phyloP scores from a whole-genome alignment of 768 basidiomycete genomes.

The Tricholoma terreum region DNA sequence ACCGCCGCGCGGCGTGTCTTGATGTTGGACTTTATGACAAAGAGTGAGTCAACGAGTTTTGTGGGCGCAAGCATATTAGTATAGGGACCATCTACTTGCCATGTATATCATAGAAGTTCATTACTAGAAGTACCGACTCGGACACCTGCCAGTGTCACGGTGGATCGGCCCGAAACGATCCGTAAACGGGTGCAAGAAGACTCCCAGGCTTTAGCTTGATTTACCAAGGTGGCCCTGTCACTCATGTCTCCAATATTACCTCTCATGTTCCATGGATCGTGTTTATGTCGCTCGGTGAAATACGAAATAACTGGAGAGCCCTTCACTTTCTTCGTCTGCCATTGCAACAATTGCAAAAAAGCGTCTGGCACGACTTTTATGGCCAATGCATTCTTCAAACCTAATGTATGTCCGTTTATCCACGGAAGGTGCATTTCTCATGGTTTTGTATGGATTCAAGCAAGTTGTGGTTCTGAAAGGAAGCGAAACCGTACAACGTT shows the following conservation, averaged over 20 bases:
- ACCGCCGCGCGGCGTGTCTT: too few species aligned
- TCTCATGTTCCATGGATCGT: constrained; percentile 25
- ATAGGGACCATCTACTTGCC: not conserved
- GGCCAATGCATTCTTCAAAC: constrained; percentile 35
- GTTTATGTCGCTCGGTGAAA: constrained; percentile 35
- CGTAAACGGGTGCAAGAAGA: too few species aligned
- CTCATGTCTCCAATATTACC: too few species aligned
- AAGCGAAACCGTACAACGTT: constrained; percentile 24
- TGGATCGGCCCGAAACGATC: too few species aligned
- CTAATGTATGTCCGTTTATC: constrained; percentile 20
- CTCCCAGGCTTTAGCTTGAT: too few species aligned
- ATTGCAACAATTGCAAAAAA: constrained; percentile 43
- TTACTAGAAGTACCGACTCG: too few species aligned
- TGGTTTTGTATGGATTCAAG: constrained; percentile 11
- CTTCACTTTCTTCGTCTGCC: constrained; percentile 36
- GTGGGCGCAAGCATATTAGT: not conserved
- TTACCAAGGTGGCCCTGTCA: too few species aligned
- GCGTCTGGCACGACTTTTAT: constrained; percentile 40
- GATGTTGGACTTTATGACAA: not conserved
- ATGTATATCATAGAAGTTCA: too few species aligned
- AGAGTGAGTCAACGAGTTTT: not conserved
- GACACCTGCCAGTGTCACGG: too few species aligned
- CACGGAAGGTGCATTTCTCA: not conserved
- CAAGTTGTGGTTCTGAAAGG: constrained; percentile 27
- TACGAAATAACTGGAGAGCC: constrained; percentile 37